phyloP scores from a whole-genome alignment of 2,329 filamentous ascomycete genomes.

The Sporothrix luriei region DNA sequence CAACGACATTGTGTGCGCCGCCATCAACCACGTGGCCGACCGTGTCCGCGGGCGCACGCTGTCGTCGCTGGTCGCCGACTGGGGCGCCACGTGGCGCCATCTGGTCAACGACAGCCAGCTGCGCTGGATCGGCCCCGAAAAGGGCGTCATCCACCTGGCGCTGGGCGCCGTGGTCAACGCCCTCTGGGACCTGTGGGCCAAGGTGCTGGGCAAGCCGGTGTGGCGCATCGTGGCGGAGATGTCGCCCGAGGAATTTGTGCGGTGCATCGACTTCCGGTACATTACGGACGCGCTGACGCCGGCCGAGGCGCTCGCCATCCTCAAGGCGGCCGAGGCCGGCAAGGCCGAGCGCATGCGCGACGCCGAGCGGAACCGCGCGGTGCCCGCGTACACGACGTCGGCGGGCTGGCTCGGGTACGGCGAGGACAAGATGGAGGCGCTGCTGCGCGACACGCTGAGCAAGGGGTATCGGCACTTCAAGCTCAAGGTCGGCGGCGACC shows the following conservation, averaged over 20 bases:
- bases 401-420: slow-evolving; percentile 92
- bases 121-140: slow-evolving; percentile 92
- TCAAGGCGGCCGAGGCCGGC: slow-evolving; percentile 65
- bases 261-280: slow-evolving; percentile 91
- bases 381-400: slow-evolving; percentile 87
- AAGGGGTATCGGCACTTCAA: slow-evolving; percentile 87
- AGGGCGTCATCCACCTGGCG: slow-evolving; percentile 90
- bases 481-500: slow-evolving; percentile 77
- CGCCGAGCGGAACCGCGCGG: slow-evolving; percentile 71
- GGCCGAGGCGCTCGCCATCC: slow-evolving; percentile 73
- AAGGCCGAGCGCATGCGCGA: slow-evolving; percentile 74
- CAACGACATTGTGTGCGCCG: slow-evolving; percentile 88
- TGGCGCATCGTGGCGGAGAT: slow-evolving; percentile 91
- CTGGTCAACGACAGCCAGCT: slow-evolving; percentile 89
- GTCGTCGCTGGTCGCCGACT: slow-evolving; percentile 74
- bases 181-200: slow-evolving; percentile 95
- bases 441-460: slow-evolving; percentile 72
- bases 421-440: slow-evolving; percentile 78
- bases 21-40: slow-evolving; percentile 76
- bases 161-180: slow-evolving; percentile 88
- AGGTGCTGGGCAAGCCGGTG: slow-evolving; percentile 80
- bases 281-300: slow-evolving; percentile 92
- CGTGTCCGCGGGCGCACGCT: slow-evolving; percentile 76
- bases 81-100: slow-evolving; percentile 87
- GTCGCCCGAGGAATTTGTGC: slow-evolving; percentile 82